A percentile compares a stretch with the other conserved stretches of the same genome.
Conservation (phyloP, 805 yeast species). For the Candida glaebosa region DNA sequence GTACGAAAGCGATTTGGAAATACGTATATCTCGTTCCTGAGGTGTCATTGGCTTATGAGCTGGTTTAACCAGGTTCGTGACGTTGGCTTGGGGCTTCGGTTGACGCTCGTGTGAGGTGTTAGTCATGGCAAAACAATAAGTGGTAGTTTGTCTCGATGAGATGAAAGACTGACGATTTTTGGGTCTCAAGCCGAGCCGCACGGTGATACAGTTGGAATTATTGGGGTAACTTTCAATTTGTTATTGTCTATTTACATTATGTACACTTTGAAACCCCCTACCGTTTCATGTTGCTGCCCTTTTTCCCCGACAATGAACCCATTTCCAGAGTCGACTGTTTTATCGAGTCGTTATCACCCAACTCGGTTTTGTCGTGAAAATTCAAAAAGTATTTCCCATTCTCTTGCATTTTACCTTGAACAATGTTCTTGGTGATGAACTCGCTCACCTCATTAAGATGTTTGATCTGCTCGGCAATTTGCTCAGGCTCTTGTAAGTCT, state of each 20-base stretch:
- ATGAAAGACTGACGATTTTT: neutral
- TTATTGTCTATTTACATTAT: neutral
- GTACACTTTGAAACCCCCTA: conserved; percentile 12
- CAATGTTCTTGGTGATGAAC: conserved; percentile 72
- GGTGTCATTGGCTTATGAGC: neutral
- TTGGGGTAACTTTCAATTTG: neutral
- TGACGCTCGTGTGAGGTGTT: too few relatives aligned
- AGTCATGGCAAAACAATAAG: too few relatives aligned
- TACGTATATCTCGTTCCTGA: conserved; percentile 42
- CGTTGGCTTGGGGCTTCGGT: too few relatives aligned
- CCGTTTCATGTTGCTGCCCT: conserved; percentile 42
- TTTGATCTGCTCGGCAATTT: conserved; percentile 40
- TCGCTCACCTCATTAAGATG: conserved; percentile 66
- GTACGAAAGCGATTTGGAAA: conserved; percentile 74
- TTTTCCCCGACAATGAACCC: conserved; percentile 44
- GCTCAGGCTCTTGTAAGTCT: conserved; percentile 15
- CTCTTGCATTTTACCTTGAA: conserved; percentile 65
- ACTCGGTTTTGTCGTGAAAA: conserved; percentile 77
- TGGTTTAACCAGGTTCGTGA: neutral
- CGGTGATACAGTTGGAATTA: too few relatives aligned
- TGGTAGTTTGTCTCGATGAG: too few relatives aligned
- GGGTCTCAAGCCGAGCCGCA: too few relatives aligned
- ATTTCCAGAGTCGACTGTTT: conserved; percentile 46
- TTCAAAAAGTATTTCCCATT: conserved; percentile 53
- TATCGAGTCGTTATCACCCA: conserved; percentile 85